Evolutionary conservation across 768 basidiomycete species (phyloP).

Genomic region (Trametopsis cervina): DNA sequence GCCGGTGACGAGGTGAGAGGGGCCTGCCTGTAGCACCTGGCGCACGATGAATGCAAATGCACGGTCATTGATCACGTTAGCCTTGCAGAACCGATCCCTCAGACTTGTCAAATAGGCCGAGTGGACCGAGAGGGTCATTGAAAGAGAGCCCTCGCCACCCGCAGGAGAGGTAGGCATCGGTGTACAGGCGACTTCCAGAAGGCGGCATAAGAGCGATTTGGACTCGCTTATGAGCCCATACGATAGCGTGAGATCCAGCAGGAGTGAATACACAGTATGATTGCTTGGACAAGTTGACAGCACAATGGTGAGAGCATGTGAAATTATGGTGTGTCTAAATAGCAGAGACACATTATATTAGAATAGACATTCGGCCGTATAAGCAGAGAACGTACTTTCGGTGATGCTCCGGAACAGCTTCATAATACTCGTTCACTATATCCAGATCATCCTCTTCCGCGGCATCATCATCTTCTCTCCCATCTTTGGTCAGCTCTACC

Average conservation of each 20-base stretch:
- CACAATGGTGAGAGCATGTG: conserved; percentile 46
- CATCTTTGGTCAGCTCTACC: conserved; percentile 16
- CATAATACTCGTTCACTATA: conserved; percentile 37
- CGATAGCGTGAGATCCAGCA: conserved; percentile 46
- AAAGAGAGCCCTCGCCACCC: not conserved
- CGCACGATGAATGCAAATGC: conserved; percentile 29
- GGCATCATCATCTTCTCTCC: conserved; percentile 21
- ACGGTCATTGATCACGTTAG: conserved; percentile 17
- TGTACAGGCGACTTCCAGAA: conserved; percentile 27
- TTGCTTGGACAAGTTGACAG: conserved; percentile 38
- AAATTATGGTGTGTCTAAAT: conserved; percentile 39
- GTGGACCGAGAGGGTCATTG: conserved; percentile 37
- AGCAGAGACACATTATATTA: not conserved
- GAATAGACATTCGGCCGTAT: not conserved
- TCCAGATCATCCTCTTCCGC: conserved; percentile 18
- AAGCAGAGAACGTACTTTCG: conserved; percentile 35
- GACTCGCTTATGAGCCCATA: conserved; percentile 38
- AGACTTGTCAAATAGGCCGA: conserved; percentile 41
- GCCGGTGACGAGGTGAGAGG: conserved; percentile 1
- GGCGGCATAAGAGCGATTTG: conserved; percentile 30
- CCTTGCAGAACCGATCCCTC: conserved; percentile 31
- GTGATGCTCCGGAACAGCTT: conserved; percentile 42
- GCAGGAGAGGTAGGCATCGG: conserved; percentile 10
- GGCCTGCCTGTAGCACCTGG: conserved; percentile 21
- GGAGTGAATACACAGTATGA: conserved; percentile 38